phyloP scores from a whole-genome alignment of 2,329 filamentous ascomycete species.

The Helminthosporium solani region DNA sequence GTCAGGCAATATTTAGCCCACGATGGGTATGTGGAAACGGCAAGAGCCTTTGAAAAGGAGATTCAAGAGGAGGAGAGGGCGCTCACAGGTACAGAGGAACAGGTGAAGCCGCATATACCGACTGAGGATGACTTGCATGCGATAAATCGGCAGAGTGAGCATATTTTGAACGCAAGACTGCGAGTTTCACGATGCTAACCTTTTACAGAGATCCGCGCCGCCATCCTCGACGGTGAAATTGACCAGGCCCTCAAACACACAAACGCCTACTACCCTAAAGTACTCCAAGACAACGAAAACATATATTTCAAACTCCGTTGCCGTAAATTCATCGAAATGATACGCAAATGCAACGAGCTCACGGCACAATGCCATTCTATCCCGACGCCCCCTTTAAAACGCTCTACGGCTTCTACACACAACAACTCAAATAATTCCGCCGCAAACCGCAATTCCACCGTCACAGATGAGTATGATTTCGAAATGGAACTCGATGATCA shows the following conservation, averaged over 20 bases:
- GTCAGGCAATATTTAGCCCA: constrained; percentile 89
- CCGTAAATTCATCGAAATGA: constrained; percentile 91
- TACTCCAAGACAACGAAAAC: constrained; percentile 76
- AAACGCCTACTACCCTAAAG: constrained; percentile 73
- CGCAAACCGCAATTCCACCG: constrained; percentile 39
- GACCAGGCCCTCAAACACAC: constrained; percentile 86
- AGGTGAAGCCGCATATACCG: constrained; percentile 57
- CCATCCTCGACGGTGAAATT: constrained; percentile 88
- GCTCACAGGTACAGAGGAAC: constrained; percentile 59
- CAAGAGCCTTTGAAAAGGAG: constrained; percentile 82
- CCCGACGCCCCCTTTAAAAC: constrained; percentile 31
- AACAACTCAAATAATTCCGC: constrained; percentile 31
- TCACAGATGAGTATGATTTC: constrained; percentile 54
- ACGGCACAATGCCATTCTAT: constrained; percentile 36
- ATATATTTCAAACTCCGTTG: constrained; percentile 88
- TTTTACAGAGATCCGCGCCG: constrained; percentile 71
- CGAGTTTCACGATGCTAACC: constrained; percentile 10
- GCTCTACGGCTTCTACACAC: constrained; percentile 26
- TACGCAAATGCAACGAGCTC: constrained; percentile 44
- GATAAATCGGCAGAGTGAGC: constrained; percentile 78
- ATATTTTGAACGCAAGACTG: background rate
- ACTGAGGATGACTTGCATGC: constrained; percentile 83
- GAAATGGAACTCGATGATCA: constrained; percentile 60
- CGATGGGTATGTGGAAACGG: constrained; percentile 93
- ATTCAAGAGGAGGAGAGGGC: constrained; percentile 72